Percentiles rank a stretch among this genome's conserved stretches.
Evolutionary conservation across 2,329 filamentous ascomycete genomes (phyloP).

Genomic region (Aspergillus sp.): DNA sequence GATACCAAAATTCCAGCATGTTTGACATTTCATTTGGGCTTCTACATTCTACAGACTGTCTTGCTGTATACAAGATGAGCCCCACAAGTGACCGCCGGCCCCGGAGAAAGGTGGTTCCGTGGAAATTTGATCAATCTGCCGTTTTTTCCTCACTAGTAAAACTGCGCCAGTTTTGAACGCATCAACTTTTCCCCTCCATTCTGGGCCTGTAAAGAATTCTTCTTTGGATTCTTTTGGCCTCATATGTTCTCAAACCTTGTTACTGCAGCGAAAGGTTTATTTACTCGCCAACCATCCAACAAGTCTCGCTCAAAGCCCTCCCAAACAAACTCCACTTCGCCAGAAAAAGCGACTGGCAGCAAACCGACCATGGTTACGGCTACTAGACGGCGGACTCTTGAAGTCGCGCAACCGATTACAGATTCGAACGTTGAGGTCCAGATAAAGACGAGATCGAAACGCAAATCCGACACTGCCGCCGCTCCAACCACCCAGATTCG

Average conservation of each 20-base stretch:
- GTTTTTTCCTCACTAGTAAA: conserved; percentile 7
- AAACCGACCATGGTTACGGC: conserved; percentile 36
- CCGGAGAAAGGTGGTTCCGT: conserved; percentile 23
- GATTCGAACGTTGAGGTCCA: conserved; percentile 10
- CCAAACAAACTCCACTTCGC: conserved; percentile 9
- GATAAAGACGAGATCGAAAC: conserved; percentile 16
- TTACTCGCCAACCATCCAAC: conserved; percentile 33
- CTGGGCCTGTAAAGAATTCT: not conserved
- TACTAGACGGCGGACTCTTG: conserved; percentile 29
- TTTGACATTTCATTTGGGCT: too few species aligned
- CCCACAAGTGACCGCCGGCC: conserved; percentile 6
- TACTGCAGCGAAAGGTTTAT: conserved; percentile 43
- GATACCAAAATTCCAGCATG: not conserved
- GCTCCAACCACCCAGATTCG: conserved; percentile 25
- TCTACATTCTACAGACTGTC: not conserved
- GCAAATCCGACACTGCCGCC: conserved; percentile 27
- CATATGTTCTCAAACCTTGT: conserved; percentile 45
- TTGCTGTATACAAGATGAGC: not conserved
- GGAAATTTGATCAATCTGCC: conserved; percentile 7
- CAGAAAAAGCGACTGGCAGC: conserved; percentile 10
- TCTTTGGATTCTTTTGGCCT: conserved; percentile 7
- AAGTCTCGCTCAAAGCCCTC: conserved; percentile 12
- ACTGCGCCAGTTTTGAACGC: conserved; percentile 12
- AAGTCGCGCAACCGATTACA: conserved; percentile 14
- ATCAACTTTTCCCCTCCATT: conserved; percentile 18